phyloP scores from a whole-genome alignment of 768 basidiomycete genomes.

The Termitomyces titanicus region DNA sequence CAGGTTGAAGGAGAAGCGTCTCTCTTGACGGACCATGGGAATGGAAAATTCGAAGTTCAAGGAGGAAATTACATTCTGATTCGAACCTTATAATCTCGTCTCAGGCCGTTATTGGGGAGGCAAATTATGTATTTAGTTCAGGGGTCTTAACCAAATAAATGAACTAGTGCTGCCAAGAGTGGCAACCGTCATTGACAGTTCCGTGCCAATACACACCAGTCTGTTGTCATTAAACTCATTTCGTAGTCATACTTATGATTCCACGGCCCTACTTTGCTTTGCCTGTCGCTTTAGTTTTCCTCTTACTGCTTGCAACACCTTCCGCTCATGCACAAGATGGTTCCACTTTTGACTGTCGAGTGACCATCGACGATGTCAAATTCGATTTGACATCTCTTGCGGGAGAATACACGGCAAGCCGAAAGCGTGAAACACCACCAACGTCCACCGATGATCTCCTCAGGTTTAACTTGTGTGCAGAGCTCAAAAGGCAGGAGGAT shows the following conservation, averaged over 20 bases:
- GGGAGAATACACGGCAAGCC: conserved; percentile 47
- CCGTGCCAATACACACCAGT: too few relatives aligned
- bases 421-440: conserved; percentile 59
- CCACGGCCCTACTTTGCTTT: conserved; percentile 12
- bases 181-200: too few relatives aligned
- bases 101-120: too few relatives aligned
- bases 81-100: not conserved
- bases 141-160: conserved; percentile 1
- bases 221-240: not conserved
- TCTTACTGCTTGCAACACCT: conserved; percentile 14
- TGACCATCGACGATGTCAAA: conserved; percentile 34
- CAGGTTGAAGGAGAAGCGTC: conserved; percentile 15
- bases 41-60: conserved; percentile 3
- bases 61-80: conserved; percentile 13
- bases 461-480: conserved; percentile 65
- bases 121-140: not conserved
- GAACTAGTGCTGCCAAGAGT: not conserved
- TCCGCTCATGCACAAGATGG: conserved; percentile 32
- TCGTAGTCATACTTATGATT: conserved; percentile 17
- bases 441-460: conserved; percentile 56
- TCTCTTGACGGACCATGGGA: not conserved
- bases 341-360: conserved; percentile 51
- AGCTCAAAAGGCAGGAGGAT: conserved; percentile 43
- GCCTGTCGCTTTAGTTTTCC: conserved; percentile 8
- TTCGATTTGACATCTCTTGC: conserved; percentile 61